Conservation (phyloP, 805 yeast genomes). For the Candida easanensis region DNA sequence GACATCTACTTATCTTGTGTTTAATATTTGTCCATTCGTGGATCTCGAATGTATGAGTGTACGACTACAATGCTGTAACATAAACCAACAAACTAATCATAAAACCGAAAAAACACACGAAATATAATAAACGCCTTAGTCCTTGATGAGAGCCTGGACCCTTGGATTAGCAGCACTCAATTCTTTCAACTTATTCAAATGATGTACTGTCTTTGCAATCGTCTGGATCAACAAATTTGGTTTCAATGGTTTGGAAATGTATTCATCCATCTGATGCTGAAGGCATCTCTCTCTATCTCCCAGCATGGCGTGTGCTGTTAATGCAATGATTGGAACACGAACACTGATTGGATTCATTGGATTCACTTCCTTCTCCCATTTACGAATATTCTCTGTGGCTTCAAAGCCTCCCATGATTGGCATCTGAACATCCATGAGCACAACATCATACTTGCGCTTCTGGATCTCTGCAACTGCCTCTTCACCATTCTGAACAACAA, state of each 20-base stretch:
- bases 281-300: slow-evolving; percentile 85
- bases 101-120: not conserved
- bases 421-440: slow-evolving; percentile 92
- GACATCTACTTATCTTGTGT: slow-evolving; percentile 3
- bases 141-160: slow-evolving; percentile 13
- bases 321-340: slow-evolving; percentile 83
- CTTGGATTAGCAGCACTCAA: slow-evolving; percentile 19
- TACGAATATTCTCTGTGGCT: slow-evolving; percentile 81
- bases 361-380: slow-evolving; percentile 78
- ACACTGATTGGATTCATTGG: slow-evolving; percentile 66
- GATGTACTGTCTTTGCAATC: slow-evolving; percentile 76
- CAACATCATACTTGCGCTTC: slow-evolving; percentile 67
- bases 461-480: slow-evolving; percentile 77
- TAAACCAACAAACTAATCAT: not conserved
- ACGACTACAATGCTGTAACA: not conserved
- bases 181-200: slow-evolving; percentile 58
- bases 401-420: slow-evolving; percentile 95
- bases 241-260: slow-evolving; percentile 81
- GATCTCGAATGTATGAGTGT: not conserved
- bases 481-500: slow-evolving; percentile 81
- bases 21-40: not conserved
- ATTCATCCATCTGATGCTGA: slow-evolving; percentile 90
- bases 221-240: slow-evolving; percentile 82
- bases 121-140: not conserved
- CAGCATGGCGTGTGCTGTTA: slow-evolving; percentile 91